phyloP scores from a whole-genome alignment of 169 alveolate species.

The Plasmodium berghei region DNA sequence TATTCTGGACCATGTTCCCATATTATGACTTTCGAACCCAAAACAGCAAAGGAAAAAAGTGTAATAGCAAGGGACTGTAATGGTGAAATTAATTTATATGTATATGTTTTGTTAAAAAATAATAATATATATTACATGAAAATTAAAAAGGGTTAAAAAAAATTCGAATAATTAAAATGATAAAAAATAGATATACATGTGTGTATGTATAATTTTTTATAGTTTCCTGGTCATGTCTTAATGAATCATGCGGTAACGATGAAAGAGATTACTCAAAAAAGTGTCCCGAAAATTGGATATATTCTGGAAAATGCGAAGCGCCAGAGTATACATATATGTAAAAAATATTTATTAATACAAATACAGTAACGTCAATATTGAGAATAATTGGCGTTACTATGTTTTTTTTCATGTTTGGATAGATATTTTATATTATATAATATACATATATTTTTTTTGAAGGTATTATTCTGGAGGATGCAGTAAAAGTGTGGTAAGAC shows the following conservation, averaged over 20 bases:
- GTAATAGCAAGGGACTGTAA: conserved; percentile 47
- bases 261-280: conserved; percentile 54
- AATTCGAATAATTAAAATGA: conserved; percentile 19
- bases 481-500: conserved; percentile 43
- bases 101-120: background rate
- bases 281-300: conserved; percentile 61
- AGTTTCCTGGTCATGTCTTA: conserved; percentile 62
- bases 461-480: conserved; percentile 69
- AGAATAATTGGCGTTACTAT: too few species aligned
- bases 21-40: conserved; percentile 61
- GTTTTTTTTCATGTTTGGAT: too few species aligned
- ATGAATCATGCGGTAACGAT: conserved; percentile 55
- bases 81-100: conserved; percentile 6
- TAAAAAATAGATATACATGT: conserved; percentile 19
- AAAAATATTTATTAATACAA: too few species aligned
- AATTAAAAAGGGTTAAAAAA: conserved; percentile 47
- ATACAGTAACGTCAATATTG: too few species aligned
- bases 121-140: conserved; percentile 14
- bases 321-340: conserved; percentile 29
- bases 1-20: conserved; percentile 69
- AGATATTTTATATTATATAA: too few species aligned
- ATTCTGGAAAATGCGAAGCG: conserved; percentile 73
- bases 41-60: conserved; percentile 65
- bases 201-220: background rate
- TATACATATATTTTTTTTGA: conserved; percentile 3